Percentiles rank a stretch among this genome's conserved stretches.
phyloP scores from a whole-genome alignment of 2,329 filamentous ascomycete species.

The Fusarium concolor region DNA sequence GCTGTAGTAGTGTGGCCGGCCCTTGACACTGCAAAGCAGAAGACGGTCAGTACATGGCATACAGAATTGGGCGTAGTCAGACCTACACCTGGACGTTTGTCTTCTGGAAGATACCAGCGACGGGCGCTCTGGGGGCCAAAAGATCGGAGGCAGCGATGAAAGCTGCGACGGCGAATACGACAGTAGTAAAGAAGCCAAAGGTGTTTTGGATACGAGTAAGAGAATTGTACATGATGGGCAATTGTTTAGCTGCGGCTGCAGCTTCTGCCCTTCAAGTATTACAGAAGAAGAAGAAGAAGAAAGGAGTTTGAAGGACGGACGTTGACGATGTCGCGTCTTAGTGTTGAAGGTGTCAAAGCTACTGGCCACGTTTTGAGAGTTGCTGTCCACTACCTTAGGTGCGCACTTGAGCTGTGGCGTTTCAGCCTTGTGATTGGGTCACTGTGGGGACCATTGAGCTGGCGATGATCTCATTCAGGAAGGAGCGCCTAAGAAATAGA shows the following conservation, averaged over 20 bases:
- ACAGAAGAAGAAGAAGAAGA: slow-evolving; percentile 7
- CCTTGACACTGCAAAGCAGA: slow-evolving; percentile 73
- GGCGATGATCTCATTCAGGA: neutral
- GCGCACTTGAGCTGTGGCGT: slow-evolving; percentile 32
- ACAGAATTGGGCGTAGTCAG: neutral
- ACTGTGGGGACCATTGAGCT: slow-evolving; percentile 12
- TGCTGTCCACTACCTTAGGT: slow-evolving; percentile 20
- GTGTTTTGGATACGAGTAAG: slow-evolving; percentile 88
- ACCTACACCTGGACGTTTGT: slow-evolving; percentile 88
- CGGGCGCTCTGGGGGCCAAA: slow-evolving; percentile 74
- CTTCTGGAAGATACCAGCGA: slow-evolving; percentile 67
- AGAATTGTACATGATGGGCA: slow-evolving; percentile 82
- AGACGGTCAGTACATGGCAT: slow-evolving; percentile 6
- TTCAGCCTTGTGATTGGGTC: slow-evolving; percentile 44
- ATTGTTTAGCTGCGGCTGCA: slow-evolving; percentile 21
- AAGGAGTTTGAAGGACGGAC: slow-evolving; percentile 10
- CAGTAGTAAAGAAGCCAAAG: slow-evolving; percentile 98
- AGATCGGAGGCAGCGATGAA: slow-evolving; percentile 86
- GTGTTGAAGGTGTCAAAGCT: slow-evolving; percentile 27
- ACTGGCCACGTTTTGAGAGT: slow-evolving; percentile 44
- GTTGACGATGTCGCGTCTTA: slow-evolving; percentile 32
- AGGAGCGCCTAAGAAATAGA: too few species aligned
- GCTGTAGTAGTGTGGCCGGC: slow-evolving; percentile 95
- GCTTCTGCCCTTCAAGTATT: slow-evolving; percentile 26
- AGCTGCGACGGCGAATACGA: slow-evolving; percentile 82